Base-by-base conservation (phyloP, 2,329 filamentous ascomycete genomes). In the Atkinsonella hypoxylon region DNA sequence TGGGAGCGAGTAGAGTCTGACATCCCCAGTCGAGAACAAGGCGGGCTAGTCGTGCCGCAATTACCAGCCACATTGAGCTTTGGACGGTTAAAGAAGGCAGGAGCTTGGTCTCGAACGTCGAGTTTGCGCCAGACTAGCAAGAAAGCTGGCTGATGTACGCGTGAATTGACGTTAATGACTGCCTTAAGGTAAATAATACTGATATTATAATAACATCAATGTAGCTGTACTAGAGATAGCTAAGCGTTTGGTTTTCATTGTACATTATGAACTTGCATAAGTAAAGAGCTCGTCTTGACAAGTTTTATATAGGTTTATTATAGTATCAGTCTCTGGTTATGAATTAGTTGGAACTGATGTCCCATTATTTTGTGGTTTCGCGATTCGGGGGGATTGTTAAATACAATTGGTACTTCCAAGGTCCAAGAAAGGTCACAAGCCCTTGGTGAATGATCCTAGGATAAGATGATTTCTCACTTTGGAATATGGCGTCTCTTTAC, bases 81-180 rank as follows among this genome's bases (percentile, higher is more conserved):
- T 39, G 74, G 74, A 5, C 67, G 75, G 57, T 59, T 79, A 20
- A 74, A 70, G 59, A 75, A 70, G 55, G 70, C 73, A 1, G 71
- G 70, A 1, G 64, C 68, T 8, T 74, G 72, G 69, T 72, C 71
- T 11, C 67, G 73, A 47, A 66, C 69, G 20, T 67, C 71, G 17
- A 70, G 68, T 53, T 44, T 71, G 50, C 65, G 66, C 49, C 67
- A 64, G 52, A 66, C 36, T 26, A 60, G 59, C 26, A 57, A 61
- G 42, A 60, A 56, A 49, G 53, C 53, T 48, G 54, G 48, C 36
- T 49, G 36, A 13, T 32, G 12, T 7, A 10, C 4, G 4, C n/a
- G 41, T 44, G 13, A 30, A 12, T n/a, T n/a, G 13, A 17, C 18
- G 13, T 20, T 32, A 12, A 20, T 45, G n/a, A 15, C 11, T 32